Conservation (phyloP, 257 asterid species). For the Solanum virginianum region DNA sequence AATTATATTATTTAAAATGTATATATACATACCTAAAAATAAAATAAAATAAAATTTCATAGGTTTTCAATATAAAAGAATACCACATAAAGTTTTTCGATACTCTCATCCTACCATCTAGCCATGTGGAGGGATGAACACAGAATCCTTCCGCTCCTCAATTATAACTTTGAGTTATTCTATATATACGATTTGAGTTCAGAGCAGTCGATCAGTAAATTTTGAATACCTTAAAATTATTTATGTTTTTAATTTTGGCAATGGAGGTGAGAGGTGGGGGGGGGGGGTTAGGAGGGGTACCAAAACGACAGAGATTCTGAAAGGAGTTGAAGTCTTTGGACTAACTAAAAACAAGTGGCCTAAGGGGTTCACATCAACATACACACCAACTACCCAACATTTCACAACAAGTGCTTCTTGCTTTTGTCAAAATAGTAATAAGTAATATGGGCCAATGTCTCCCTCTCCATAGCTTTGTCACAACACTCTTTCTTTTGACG, state of each 20-base stretch:
- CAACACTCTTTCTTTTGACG: neutral
- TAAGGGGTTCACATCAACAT: slow-evolving; percentile 2
- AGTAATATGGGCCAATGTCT: neutral
- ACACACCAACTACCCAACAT: neutral
- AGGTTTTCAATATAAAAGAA: neutral
- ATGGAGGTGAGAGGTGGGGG: neutral
- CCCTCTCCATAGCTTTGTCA: neutral
- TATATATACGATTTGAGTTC: neutral
- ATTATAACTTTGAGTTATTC: neutral
- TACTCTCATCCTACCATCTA: neutral
- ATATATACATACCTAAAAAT: no score
- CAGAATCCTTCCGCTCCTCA: neutral
- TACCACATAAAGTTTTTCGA: neutral
- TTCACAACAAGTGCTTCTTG: slow-evolving; percentile 9
- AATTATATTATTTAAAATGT: neutral
- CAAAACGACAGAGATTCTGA: slow-evolving; percentile 34
- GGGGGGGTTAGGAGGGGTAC: neutral
- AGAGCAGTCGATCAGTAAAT: neutral
- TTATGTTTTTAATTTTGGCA: neutral
- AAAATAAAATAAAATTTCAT: no score
- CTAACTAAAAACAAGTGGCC: neutral
- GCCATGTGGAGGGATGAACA: neutral
- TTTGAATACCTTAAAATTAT: neutral
- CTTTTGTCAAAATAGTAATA: neutral
- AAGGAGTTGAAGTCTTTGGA: slow-evolving; percentile 15